These are phyloP conservation scores for Saturnispora bothae DNA, from an alignment of 805 yeast genomes.

Conservation along the genomic window DNA sequence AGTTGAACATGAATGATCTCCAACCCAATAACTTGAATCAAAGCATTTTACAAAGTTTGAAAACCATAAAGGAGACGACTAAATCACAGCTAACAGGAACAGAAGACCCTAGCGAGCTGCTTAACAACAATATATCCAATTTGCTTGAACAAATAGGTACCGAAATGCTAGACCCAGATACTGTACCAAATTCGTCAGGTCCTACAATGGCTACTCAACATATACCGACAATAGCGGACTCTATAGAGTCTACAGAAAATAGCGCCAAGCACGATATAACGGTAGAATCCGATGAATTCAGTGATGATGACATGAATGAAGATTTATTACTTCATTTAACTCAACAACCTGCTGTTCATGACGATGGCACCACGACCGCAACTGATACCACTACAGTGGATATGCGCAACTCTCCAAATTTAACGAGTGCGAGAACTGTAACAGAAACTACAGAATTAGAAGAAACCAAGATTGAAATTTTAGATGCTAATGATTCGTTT, in stretches of 20 bases:
- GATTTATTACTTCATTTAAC: conserved; percentile 1
- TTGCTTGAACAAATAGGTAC: conserved; percentile 6
- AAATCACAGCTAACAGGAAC: neutral
- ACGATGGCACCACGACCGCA: neutral
- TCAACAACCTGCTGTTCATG: conserved; percentile 1
- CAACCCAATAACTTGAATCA: conserved; percentile 6
- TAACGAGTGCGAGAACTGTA: conserved; percentile 15
- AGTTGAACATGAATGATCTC: neutral
- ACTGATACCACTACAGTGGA: neutral
- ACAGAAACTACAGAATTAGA: neutral
- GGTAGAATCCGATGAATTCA: conserved; percentile 4
- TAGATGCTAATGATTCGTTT: conserved; percentile 13
- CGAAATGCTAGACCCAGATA: conserved; percentile 2
- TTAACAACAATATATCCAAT: conserved; percentile 2
- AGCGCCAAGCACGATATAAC: neutral
- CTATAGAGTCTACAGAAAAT: neutral
- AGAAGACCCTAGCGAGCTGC: neutral
- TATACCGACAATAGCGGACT: neutral
- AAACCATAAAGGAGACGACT: conserved; percentile 2
- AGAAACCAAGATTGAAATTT: neutral
- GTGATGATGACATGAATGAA: conserved; percentile 7
- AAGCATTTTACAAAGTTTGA: conserved; percentile 5
- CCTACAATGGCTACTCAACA: neutral
- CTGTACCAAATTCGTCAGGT: neutral
- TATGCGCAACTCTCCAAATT: too few relatives aligned